Evolutionary conservation across 2,329 filamentous ascomycete species (phyloP), one percentile per base, ranked within the genome.

Genomic region (Arachnomyces sp.): DNA sequence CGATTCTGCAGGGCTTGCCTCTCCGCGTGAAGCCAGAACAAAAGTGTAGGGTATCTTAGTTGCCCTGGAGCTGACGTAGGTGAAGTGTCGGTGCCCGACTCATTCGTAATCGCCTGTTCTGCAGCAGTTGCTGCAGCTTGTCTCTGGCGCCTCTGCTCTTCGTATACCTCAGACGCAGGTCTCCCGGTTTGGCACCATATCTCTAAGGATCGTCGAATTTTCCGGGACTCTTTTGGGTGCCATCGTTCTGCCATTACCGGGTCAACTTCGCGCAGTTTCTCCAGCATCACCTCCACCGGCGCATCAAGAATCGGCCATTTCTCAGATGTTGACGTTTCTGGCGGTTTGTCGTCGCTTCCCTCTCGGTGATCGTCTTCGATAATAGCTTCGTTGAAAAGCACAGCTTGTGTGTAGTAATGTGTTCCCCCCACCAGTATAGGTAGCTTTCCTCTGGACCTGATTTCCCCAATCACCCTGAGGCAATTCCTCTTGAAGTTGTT

Each of bases 381-480:
- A 5, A 89, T 61, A 12, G 74, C 73, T 48, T 89, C 79, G 28
- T 84, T 76, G 58, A 96, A 94, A 2, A 98, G 71, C 12, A 98
- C 71, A 1, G 86, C 80, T 54, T 95, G 88, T 0, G 86, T 83
- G 57, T 98, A 98, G 65, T 96, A 98, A 55, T 94, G 87, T 8
- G 90, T 94, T 7, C 92, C 92, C 17, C 92, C 92, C 1, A 96
- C 92, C 1, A 98, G 66, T 18, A 98, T 88, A 0, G 92, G 92
- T 9, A 95, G 62, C 46, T 82, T 84, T 1, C 87, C 86, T 52
- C 90, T 74, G 6, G 68, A 68, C 36, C 82, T 76, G 39, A 98
- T 94, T 31, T 92, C 85, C 16, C 74, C 65, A 45, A 98, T 90
- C 12, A 82, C 67, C 12, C 67, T 67, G 25, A 75, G 67, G 1